Evolutionary conservation across 2,329 filamentous ascomycete genomes (phyloP).

Genomic region (Bimuria novae-zelandiae): DNA sequence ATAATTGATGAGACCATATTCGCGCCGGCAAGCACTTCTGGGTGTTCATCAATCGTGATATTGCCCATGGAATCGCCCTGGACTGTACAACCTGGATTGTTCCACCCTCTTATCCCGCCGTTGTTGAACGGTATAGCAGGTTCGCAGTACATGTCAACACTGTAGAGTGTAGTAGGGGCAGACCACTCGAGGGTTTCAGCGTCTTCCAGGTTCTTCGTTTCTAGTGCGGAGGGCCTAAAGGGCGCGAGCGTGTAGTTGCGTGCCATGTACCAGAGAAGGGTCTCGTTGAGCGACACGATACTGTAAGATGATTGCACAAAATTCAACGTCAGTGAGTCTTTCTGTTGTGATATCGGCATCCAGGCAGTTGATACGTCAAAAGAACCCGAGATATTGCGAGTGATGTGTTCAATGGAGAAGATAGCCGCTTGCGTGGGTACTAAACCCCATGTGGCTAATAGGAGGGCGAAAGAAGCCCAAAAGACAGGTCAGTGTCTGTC

Average conservation of each 20-base stretch:
- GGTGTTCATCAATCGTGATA: constrained; percentile 4
- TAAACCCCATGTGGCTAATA: constrained; percentile 60
- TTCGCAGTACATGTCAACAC: constrained; percentile 43
- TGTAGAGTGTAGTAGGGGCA: constrained; percentile 36
- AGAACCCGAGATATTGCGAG: background rate
- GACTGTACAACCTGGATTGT: constrained; percentile 26
- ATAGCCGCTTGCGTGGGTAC: constrained; percentile 62
- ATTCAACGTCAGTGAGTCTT: constrained; percentile 34
- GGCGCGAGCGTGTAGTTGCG: constrained; percentile 51
- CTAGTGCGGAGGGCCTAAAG: constrained; percentile 40
- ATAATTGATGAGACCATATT: no score
- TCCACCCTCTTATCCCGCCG: background rate
- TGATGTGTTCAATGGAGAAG: constrained; percentile 48
- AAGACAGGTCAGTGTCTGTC: constrained; percentile 60
- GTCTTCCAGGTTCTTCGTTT: background rate
- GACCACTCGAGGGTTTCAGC: constrained; percentile 19
- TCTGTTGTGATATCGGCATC: constrained; percentile 37
- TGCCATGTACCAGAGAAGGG: constrained; percentile 51
- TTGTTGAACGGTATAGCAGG: constrained; percentile 22
- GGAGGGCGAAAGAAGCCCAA: constrained; percentile 52
- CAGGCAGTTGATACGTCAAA: constrained; percentile 32
- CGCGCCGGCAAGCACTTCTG: background rate
- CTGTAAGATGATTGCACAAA: constrained; percentile 55
- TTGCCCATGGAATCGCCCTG: constrained; percentile 18
- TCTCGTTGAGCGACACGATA: constrained; percentile 54